Percentiles rank a stretch among this genome's conserved stretches.
phyloP scores from a whole-genome alignment of 1,284 basidiomycete species.

The Inonotus obliquus region DNA sequence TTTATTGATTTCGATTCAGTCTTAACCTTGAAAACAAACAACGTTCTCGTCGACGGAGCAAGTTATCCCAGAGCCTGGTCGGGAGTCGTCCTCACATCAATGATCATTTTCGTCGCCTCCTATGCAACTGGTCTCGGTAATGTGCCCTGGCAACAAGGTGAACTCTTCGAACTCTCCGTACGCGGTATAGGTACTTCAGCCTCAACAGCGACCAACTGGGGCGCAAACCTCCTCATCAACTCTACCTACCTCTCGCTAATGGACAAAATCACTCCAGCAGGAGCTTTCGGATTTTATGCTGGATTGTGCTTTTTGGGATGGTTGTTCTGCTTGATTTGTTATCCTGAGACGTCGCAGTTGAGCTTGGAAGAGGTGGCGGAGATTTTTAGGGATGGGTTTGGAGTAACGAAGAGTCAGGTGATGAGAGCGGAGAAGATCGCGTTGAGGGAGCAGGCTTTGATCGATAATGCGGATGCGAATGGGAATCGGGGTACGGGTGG shows the following conservation, averaged over 20 bases:
- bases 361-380: slow-evolving; percentile 72
- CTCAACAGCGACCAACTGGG: slow-evolving; percentile 80
- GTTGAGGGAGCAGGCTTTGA: slow-evolving; percentile 19
- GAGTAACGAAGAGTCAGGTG: slow-evolving; percentile 48
- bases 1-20: slow-evolving; percentile 34
- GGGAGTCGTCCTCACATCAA: slow-evolving; percentile 66
- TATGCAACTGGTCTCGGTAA: slow-evolving; percentile 78
- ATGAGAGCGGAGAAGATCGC: slow-evolving; percentile 40
- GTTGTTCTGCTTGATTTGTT: slow-evolving; percentile 64
- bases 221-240: slow-evolving; percentile 72
- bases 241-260: slow-evolving; percentile 80
- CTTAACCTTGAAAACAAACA: slow-evolving; percentile 63
- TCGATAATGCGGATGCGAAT: neutral
- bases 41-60: slow-evolving; percentile 59
- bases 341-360: slow-evolving; percentile 75
- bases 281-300: slow-evolving; percentile 79
- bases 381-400: slow-evolving; percentile 56
- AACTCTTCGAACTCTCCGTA: slow-evolving; percentile 36
- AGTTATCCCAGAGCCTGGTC: slow-evolving; percentile 64
- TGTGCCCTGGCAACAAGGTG: slow-evolving; percentile 62
- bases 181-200: slow-evolving; percentile 79
- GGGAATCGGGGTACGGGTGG: neutral
- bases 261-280: slow-evolving; percentile 68
- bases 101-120: slow-evolving; percentile 80
- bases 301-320: slow-evolving; percentile 68